Percentiles rank a stretch among this genome's conserved stretches.
Evolutionary conservation across 176 grass and related monocot species (phyloP).

Genomic region (Phoenix dactylifera): DNA sequence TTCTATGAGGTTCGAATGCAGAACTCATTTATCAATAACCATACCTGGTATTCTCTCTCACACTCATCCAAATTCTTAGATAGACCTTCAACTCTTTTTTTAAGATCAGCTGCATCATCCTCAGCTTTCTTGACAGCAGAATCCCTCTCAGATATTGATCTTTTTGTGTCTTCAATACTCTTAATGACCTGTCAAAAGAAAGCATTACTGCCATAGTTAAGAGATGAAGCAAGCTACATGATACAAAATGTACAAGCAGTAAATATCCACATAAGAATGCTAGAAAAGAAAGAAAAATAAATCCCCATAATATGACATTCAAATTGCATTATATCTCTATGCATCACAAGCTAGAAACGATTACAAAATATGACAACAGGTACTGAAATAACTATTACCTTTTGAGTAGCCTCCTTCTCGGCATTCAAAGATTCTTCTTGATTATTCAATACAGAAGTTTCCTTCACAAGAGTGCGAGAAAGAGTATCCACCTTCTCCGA

Average conservation of each 20-base stretch:
- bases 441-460: conserved; percentile 82
- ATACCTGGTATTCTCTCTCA: conserved; percentile 90
- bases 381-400: conserved; percentile 35
- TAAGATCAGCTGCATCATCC: conserved; percentile 61
- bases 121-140: conserved; percentile 64
- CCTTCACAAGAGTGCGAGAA: conserved; percentile 75
- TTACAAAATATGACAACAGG: neutral
- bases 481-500: conserved; percentile 63
- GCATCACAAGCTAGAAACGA: too few relatives aligned
- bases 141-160: conserved; percentile 57
- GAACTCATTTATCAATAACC: neutral
- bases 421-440: conserved; percentile 64
- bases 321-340: too few relatives aligned
- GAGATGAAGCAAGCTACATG: neutral
- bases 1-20: neutral
- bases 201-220: neutral
- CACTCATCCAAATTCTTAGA: conserved; percentile 55
- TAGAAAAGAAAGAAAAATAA: too few relatives aligned
- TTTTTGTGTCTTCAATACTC: conserved; percentile 83
- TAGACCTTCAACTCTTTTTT: conserved; percentile 57
- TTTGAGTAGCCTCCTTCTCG: conserved; percentile 51
- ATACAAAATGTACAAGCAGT: neutral
- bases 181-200: conserved; percentile 41
- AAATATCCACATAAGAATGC: neutral
- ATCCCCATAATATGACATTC: too few relatives aligned